These are phyloP conservation scores for Antrodiella citrinella DNA, from an alignment of 768 basidiomycete species.

Conservation along the genomic window DNA sequence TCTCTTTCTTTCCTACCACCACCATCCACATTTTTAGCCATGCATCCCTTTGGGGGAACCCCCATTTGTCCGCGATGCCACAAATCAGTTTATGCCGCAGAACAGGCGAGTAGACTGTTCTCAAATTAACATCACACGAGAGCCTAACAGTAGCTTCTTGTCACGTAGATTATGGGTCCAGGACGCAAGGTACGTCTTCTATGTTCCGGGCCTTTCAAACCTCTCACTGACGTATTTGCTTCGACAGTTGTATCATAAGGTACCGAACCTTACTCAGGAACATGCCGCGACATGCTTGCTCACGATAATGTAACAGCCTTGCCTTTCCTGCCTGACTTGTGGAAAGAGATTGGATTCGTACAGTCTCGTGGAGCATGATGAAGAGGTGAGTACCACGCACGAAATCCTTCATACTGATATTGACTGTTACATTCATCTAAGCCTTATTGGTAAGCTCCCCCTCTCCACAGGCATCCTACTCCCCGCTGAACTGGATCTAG, in stretches of 20 bases:
- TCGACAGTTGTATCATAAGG: slow-evolving; percentile 73
- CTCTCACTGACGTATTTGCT: background rate
- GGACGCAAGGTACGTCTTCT: slow-evolving; percentile 65
- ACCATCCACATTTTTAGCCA: no score
- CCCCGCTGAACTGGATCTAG: slow-evolving; percentile 29
- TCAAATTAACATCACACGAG: no score
- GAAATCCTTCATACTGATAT: slow-evolving; percentile 3
- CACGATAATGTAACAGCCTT: slow-evolving; percentile 57
- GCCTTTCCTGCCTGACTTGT: slow-evolving; percentile 71
- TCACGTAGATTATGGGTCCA: slow-evolving; percentile 67
- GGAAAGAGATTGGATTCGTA: slow-evolving; percentile 72
- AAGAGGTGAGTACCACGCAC: slow-evolving; percentile 47
- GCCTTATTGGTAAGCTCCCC: slow-evolving; percentile 36
- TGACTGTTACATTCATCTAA: no score
- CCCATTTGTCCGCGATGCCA: slow-evolving; percentile 67
- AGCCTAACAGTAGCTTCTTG: no score
- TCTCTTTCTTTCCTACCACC: slow-evolving; percentile 4
- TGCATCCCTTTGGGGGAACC: slow-evolving; percentile 69
- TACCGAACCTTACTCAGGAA: no score
- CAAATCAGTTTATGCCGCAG: slow-evolving; percentile 80
- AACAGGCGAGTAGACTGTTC: slow-evolving; percentile 49
- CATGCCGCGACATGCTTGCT: no score
- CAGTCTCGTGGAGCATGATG: slow-evolving; percentile 74
- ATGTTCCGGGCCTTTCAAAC: background rate
- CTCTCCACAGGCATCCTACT: background rate